A percentile compares a stretch with the other conserved stretches of the same genome.
Conservation (phyloP, 129 eudicot genomes). For the Ambrosia artemisiifolia region DNA sequence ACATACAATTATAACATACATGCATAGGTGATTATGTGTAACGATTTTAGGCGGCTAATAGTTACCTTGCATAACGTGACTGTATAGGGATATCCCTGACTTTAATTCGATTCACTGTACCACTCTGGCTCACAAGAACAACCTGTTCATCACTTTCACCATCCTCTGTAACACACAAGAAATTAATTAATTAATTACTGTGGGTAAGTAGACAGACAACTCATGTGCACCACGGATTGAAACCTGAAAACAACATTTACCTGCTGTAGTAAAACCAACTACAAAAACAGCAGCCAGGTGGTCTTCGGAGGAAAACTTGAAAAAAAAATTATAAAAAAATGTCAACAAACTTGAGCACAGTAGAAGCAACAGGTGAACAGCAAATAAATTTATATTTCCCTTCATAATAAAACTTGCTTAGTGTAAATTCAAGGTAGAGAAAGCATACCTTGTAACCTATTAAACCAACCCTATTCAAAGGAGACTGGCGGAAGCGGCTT, state of each 20-base stretch:
- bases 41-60: not conserved
- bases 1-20: not conserved
- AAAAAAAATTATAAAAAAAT: not conserved
- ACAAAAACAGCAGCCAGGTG: constrained; percentile 86
- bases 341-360: not conserved
- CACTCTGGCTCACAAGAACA: constrained; percentile 95
- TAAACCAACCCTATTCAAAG: constrained; percentile 79
- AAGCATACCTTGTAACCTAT: constrained; percentile 72
- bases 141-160: constrained; percentile 98
- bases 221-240: not conserved
- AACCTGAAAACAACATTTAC: constrained; percentile 34
- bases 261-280: constrained; percentile 83
- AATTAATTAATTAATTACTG: not conserved
- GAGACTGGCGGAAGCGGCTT: constrained; percentile 61
- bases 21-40: not conserved
- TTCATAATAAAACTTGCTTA: not conserved
- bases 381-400: not conserved
- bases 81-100: constrained; percentile 83
- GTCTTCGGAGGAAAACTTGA: constrained; percentile 73
- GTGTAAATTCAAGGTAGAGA: not conserved
- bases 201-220: not conserved
- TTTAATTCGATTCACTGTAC: constrained; percentile 85
- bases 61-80: constrained; percentile 81
- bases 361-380: not conserved
- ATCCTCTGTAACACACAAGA: constrained; percentile 49